Percentiles rank a stretch among this genome's conserved stretches.
These are phyloP conservation scores for Butyriboletus appendiculatus DNA, from an alignment of 1,284 basidiomycete genomes.

Conservation along the genomic window DNA sequence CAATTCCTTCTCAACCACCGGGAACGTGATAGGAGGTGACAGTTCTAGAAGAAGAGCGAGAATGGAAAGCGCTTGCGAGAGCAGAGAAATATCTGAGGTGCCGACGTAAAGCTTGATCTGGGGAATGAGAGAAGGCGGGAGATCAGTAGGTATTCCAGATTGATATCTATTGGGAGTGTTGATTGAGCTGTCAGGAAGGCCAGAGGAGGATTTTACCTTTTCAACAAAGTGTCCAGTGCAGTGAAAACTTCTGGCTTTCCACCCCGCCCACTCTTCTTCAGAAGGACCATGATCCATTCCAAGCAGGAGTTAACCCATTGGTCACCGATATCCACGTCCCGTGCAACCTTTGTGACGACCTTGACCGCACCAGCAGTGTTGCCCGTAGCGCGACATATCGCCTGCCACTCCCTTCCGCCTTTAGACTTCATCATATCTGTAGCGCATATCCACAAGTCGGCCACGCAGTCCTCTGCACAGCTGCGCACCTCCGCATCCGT, in stretches of 20 bases:
- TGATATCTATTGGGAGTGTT: constrained; percentile 52
- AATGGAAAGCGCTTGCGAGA: constrained; percentile 74
- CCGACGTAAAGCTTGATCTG: constrained; percentile 78
- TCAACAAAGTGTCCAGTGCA: constrained; percentile 74
- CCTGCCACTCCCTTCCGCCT: constrained; percentile 75
- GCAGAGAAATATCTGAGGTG: constrained; percentile 72
- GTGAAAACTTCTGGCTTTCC: constrained; percentile 84
- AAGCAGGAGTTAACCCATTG: constrained; percentile 81
- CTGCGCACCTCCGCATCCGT: constrained; percentile 91
- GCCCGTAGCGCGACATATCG: constrained; percentile 78
- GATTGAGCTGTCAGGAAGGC: constrained; percentile 10
- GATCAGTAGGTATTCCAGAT: constrained; percentile 57
- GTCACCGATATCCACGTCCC: constrained; percentile 65
- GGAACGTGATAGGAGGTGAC: constrained; percentile 66
- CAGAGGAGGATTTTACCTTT: constrained; percentile 47
- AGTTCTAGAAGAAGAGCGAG: constrained; percentile 71
- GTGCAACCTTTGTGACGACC: constrained; percentile 72
- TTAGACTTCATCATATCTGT: constrained; percentile 68
- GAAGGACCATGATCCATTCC: constrained; percentile 74
- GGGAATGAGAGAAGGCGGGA: constrained; percentile 63
- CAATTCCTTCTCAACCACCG: constrained; percentile 69
- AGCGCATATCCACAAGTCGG: constrained; percentile 85
- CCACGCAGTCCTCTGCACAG: constrained; percentile 81
- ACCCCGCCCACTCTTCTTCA: constrained; percentile 79
- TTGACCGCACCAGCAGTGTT: constrained; percentile 70